Evolutionary conservation across 1,284 basidiomycete genomes (phyloP), one percentile per base, ranked within the genome.

Genomic region (Rhodofomes roseus): DNA sequence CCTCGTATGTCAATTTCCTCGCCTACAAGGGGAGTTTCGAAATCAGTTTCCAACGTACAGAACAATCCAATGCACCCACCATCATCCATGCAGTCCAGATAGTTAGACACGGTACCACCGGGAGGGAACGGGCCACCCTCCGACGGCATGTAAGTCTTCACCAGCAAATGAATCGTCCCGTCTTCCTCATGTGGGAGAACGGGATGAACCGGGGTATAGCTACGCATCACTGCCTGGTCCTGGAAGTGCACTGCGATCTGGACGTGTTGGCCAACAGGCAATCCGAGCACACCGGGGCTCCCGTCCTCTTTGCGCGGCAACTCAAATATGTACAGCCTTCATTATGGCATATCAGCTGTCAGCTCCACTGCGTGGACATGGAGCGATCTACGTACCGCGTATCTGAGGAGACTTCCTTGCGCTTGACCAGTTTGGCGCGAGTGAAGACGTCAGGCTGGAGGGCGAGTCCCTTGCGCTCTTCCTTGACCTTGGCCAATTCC

Each of bases 1-100:
- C 68, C 68, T 1, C 64, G 63, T 18, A 66, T 60, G 52, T 68
- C 66, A 44, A 70, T 67, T 57, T 67, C 64, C 53, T 70, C 65
- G 37, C 61, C 67, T 66, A 29, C 27, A n/a, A 2, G 31, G 7
- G 2, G n/a, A n/a, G n/a, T n/a, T 3, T 39, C 34, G 41, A 51
- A 8, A 27, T n/a, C 7, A 43, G n/a, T 22, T 20, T n/a, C 50
- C 4, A 14, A 1, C 4, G n/a, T 14, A 20, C 5, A 22, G 4
- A 12, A 0, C 14, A 34, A 5, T 11, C 4, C 5, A 11, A 34
- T 5, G 31, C 39, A 44, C 66, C 2, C 12, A 65, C 68, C 66
- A 48, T 65, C 62, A 14, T 62, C 50, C 63, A 70, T 65, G 34
- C 62, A 63, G 39, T 70, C 68, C 12, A 70, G 59, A 43, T 68